Conservation (phyloP, 257 asterid species). For the Fraxinus cuspidata region DNA sequence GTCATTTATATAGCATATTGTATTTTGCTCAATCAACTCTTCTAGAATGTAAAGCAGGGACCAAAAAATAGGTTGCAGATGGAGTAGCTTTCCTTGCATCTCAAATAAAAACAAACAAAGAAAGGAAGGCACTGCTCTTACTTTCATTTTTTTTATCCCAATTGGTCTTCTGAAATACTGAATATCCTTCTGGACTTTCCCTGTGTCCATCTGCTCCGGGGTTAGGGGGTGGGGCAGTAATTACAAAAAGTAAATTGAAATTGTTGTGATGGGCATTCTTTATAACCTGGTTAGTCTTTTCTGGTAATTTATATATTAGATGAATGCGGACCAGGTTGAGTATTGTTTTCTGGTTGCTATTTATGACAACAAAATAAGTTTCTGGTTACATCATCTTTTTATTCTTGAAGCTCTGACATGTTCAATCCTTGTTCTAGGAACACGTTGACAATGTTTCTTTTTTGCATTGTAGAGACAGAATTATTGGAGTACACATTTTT, state of each 20-base stretch:
- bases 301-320: conserved; percentile 8
- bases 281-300: conserved; percentile 3
- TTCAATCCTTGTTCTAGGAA: conserved; percentile 14
- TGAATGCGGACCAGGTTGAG: background rate
- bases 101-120: too few relatives aligned
- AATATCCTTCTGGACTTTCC: too few relatives aligned
- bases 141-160: too few relatives aligned
- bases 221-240: too few relatives aligned
- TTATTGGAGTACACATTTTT: conserved; percentile 57
- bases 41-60: too few relatives aligned
- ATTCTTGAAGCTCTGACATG: background rate
- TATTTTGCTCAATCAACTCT: too few relatives aligned
- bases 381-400: background rate
- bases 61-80: too few relatives aligned
- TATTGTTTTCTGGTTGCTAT: background rate
- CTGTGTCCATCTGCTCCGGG: too few relatives aligned
- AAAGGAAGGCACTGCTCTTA: too few relatives aligned
- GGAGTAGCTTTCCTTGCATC: too few relatives aligned
- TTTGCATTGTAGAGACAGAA: conserved; percentile 47
- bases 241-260: background rate
- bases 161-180: too few relatives aligned
- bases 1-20: too few relatives aligned
- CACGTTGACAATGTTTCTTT: conserved; percentile 22
- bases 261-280: background rate
- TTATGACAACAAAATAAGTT: background rate